Evolutionary conservation across 495 filamentous ascomycete species (phyloP).

Genomic region (Aspergillus baeticus): DNA sequence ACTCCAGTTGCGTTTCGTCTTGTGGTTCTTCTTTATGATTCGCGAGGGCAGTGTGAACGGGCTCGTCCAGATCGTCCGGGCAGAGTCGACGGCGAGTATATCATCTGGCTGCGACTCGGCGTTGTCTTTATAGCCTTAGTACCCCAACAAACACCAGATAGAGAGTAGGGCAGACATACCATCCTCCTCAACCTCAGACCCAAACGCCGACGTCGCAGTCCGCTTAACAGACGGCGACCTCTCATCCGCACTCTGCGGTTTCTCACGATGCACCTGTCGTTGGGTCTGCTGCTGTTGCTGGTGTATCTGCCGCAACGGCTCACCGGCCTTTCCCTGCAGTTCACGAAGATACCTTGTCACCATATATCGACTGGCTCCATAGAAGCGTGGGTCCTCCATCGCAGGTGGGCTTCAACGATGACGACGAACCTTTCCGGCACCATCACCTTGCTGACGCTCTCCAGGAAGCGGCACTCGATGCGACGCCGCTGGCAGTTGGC

Average conservation of each 20-base stretch:
- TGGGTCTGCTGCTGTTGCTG: background rate
- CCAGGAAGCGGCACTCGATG: conserved; percentile 23
- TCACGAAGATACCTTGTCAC: background rate
- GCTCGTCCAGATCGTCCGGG: conserved; percentile 3
- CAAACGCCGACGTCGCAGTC: background rate
- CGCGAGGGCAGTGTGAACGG: conserved; percentile 4
- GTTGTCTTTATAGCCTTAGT: background rate
- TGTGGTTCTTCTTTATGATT: conserved; percentile 11
- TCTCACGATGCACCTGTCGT: no score
- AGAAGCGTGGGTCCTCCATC: no score
- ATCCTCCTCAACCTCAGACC: background rate
- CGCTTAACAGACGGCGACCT: background rate
- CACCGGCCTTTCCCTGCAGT: background rate
- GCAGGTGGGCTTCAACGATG: no score
- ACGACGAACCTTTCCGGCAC: conserved; percentile 25
- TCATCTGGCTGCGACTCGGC: background rate
- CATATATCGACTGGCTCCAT: background rate
- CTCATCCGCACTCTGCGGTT: no score
- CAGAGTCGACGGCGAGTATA: background rate
- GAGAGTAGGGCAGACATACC: background rate
- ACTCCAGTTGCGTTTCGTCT: conserved; percentile 27
- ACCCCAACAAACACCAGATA: background rate
- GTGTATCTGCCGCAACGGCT: background rate
- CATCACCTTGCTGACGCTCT: conserved; percentile 19
- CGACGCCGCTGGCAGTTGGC: conserved; percentile 27